A percentile compares a stretch with the other conserved stretches of the same genome.
These are phyloP conservation scores for Malus hybrid DNA, from an alignment of 331 rosid species.

Conservation along the genomic window DNA sequence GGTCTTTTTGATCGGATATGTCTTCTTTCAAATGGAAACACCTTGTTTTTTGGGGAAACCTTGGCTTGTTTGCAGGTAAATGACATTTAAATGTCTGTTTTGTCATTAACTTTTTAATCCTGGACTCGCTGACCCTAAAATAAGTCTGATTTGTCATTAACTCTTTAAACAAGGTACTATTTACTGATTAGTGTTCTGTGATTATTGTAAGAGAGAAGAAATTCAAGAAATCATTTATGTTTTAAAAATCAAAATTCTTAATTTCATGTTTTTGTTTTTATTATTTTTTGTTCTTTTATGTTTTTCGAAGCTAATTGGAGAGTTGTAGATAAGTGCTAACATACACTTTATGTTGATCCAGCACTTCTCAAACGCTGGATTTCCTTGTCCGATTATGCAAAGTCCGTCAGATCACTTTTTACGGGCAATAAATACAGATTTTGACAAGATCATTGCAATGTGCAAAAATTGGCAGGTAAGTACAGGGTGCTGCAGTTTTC, in stretches of 20 bases:
- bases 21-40: conserved; percentile 95
- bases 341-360: conserved; percentile 37
- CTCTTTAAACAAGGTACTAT: background rate
- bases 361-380: conserved; percentile 99
- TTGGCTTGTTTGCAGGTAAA: conserved; percentile 94
- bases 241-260: background rate
- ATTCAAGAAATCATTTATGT: background rate
- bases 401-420: conserved; percentile 98
- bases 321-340: conserved; percentile 13
- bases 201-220: background rate
- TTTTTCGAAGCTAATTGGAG: conserved; percentile 13
- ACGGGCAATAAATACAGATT: conserved; percentile 97
- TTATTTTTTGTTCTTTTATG: background rate
- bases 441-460: conserved; percentile 93
- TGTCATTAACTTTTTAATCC: background rate
- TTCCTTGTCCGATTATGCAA: conserved; percentile 99
- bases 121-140: background rate
- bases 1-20: conserved; percentile 99
- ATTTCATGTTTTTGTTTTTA: background rate
- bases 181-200: background rate
- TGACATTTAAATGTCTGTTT: background rate
- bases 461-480: conserved; percentile 98
- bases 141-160: background rate
- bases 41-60: conserved; percentile 95
- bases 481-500: background rate